Evolutionary conservation across 345 rosid species (phyloP).

Genomic region (Brassica cretica): DNA sequence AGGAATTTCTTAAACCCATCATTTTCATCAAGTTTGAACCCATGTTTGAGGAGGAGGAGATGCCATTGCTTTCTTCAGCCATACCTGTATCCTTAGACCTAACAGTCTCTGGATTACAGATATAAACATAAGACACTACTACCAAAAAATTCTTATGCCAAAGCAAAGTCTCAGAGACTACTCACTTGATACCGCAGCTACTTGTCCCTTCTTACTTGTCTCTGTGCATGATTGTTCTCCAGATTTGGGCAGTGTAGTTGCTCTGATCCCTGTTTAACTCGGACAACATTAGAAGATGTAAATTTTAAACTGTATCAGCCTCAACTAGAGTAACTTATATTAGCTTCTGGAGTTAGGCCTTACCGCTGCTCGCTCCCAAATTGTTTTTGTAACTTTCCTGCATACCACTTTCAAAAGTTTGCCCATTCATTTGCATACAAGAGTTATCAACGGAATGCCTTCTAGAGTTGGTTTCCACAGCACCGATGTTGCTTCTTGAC

Average conservation of each 20-base stretch:
- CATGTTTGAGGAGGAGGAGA: constrained; percentile 32
- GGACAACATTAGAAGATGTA: constrained; percentile 22
- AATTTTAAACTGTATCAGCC: background rate
- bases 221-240: constrained; percentile 43
- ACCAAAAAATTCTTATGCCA: background rate
- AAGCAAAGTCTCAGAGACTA: constrained; percentile 14
- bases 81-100: background rate
- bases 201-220: constrained; percentile 44
- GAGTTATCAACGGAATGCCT: constrained; percentile 43
- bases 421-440: constrained; percentile 38
- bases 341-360: constrained; percentile 22
- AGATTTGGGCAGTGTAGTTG: constrained; percentile 44
- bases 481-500: constrained; percentile 43
- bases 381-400: constrained; percentile 40
- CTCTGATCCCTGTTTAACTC: constrained; percentile 35
- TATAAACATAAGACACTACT: constrained; percentile 12
- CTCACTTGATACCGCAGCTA: constrained; percentile 45
- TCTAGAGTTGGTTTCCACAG: constrained; percentile 43
- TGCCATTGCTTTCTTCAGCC: constrained; percentile 40
- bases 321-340: constrained; percentile 6
- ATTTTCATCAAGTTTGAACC: constrained; percentile 51
- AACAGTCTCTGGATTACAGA: constrained; percentile 42
- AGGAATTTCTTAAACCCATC: constrained; percentile 57
- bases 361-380: constrained; percentile 42
- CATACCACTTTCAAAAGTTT: constrained; percentile 32